Conservation (phyloP, 2,329 filamentous ascomycete species). For the Diaporthe capsici region DNA sequence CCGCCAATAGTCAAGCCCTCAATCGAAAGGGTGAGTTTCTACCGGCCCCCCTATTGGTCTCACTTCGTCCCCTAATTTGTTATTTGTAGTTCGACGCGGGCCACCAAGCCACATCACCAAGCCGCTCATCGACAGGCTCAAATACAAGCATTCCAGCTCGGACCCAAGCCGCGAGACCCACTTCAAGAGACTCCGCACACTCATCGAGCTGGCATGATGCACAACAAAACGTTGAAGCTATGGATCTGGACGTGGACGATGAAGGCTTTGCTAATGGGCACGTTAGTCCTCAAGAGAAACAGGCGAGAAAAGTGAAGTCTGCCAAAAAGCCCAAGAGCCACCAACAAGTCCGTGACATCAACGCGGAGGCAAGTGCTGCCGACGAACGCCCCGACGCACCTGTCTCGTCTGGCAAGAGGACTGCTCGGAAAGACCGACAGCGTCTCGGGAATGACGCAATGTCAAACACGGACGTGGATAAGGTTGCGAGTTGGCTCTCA, state of each 20-base stretch:
- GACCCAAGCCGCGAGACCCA: neutral
- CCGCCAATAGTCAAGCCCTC: neutral
- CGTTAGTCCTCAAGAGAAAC: neutral
- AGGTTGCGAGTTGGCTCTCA: neutral
- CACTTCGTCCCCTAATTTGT: neutral
- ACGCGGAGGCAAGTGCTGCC: neutral
- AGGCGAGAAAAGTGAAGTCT: neutral
- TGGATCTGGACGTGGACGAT: neutral
- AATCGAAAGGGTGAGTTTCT: conserved; percentile 28
- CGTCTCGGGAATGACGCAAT: no score
- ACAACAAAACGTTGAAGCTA: neutral
- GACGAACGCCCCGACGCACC: neutral
- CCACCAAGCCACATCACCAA: neutral
- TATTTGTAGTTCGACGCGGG: neutral
- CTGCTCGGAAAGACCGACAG: neutral
- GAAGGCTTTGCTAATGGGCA: neutral
- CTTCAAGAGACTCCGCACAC: neutral
- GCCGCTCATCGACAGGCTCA: conserved; percentile 37
- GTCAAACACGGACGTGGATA: neutral
- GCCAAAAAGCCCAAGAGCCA: neutral
- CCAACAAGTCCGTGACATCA: neutral
- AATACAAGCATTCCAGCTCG: conserved; percentile 37
- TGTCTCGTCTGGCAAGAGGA: neutral
- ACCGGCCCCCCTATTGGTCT: neutral
- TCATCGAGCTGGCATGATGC: neutral